Evolutionary conservation across 768 basidiomycete species (phyloP).

Genomic region (Russula olivacea): DNA sequence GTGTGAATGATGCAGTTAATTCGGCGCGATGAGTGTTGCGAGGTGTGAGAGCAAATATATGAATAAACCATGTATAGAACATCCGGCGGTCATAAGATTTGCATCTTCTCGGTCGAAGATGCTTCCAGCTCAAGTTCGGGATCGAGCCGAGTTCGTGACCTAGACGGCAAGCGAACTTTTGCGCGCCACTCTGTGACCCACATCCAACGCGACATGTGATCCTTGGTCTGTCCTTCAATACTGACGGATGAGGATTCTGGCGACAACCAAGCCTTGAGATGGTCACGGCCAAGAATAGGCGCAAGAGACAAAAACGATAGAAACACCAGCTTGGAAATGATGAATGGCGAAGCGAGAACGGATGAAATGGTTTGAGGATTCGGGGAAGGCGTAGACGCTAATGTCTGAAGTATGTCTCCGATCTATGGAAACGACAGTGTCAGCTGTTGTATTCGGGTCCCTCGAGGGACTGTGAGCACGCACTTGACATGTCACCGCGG

Average conservation of each 20-base stretch:
- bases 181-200: slow-evolving; percentile 68
- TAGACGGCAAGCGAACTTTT: slow-evolving; percentile 51
- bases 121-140: slow-evolving; percentile 16
- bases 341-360: slow-evolving; percentile 74
- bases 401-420: slow-evolving; percentile 81
- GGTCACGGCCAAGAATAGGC: slow-evolving; percentile 73
- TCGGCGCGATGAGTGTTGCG: slow-evolving; percentile 15
- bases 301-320: slow-evolving; percentile 81
- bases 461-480: slow-evolving; percentile 24
- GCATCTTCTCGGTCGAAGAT: slow-evolving; percentile 15
- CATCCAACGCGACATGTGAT: slow-evolving; percentile 44
- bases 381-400: slow-evolving; percentile 65
- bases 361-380: slow-evolving; percentile 76
- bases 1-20: slow-evolving; percentile 12
- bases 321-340: slow-evolving; percentile 77
- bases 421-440: slow-evolving; percentile 42
- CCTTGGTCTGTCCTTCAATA: slow-evolving; percentile 31
- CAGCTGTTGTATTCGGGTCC: not conserved
- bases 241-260: slow-evolving; percentile 24
- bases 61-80: slow-evolving; percentile 14
- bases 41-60: slow-evolving; percentile 14
- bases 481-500: slow-evolving; percentile 86
- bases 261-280: slow-evolving; percentile 53
- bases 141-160: slow-evolving; percentile 39
- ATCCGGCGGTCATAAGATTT: slow-evolving; percentile 6